A percentile compares a stretch with the other conserved stretches of the same genome.
phyloP scores from a whole-genome alignment of 2,329 filamentous ascomycete species.

The Pleoardoris graminearum region DNA sequence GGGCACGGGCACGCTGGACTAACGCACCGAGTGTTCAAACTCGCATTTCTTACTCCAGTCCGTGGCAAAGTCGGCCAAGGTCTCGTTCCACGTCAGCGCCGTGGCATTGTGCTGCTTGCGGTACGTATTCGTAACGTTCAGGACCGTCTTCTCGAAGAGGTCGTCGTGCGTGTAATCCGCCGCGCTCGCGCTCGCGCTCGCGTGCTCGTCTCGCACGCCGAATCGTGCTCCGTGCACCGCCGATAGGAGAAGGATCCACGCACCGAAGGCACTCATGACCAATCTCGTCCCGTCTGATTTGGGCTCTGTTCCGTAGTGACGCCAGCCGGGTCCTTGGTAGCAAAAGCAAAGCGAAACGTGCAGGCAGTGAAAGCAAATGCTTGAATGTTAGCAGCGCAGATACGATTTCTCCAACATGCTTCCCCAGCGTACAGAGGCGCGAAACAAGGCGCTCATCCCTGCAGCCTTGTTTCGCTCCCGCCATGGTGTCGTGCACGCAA shows the following conservation, averaged over 20 bases:
- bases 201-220: not conserved
- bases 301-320: not conserved
- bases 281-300: not conserved
- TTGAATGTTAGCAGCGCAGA: not conserved
- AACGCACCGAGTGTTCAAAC: slow-evolving; percentile 60
- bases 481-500: not conserved
- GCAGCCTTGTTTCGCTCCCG: slow-evolving; percentile 8
- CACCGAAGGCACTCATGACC: too few species aligned
- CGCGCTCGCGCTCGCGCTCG: slow-evolving; percentile 6
- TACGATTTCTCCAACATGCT: too few species aligned
- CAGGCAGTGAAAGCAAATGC: not conserved
- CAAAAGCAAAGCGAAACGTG: not conserved
- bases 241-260: not conserved
- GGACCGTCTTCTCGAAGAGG: slow-evolving; percentile 56
- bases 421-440: not conserved
- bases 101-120: slow-evolving; percentile 65
- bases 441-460: slow-evolving; percentile 1
- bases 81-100: slow-evolving; percentile 66
- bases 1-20: too few species aligned
- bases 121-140: slow-evolving; percentile 69
- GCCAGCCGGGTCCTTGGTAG: not conserved
- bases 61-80: slow-evolving; percentile 60
- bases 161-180: slow-evolving; percentile 46
- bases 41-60: slow-evolving; percentile 54
- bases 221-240: not conserved